phyloP scores from a whole-genome alignment of 768 basidiomycete species.

The Boletus sp. region DNA sequence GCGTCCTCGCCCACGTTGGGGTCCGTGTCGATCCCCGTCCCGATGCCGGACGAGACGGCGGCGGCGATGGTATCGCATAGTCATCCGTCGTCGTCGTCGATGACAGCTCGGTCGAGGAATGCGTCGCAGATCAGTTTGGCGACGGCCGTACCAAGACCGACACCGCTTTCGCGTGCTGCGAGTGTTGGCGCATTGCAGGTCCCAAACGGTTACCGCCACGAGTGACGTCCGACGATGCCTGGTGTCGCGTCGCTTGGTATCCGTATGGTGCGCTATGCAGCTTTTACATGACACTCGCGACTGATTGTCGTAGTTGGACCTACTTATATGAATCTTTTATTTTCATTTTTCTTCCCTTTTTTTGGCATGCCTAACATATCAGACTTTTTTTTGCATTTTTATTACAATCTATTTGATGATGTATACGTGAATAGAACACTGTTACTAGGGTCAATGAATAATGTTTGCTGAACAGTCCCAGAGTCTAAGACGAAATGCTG shows the following conservation, averaged over 20 bases:
- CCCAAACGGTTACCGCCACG: conserved; percentile 13
- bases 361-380: not conserved
- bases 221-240: not conserved
- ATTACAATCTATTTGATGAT: not conserved
- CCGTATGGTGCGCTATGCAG: too few species aligned
- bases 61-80: conserved; percentile 28
- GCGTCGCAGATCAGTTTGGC: conserved; percentile 63
- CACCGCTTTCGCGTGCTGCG: conserved; percentile 36
- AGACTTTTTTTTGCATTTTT: not conserved
- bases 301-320: too few species aligned
- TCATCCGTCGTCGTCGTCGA: conserved; percentile 42
- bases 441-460: too few species aligned
- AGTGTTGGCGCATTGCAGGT: conserved; percentile 21
- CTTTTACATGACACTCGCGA: not conserved
- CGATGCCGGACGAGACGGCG: conserved; percentile 13
- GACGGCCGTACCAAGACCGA: conserved; percentile 48
- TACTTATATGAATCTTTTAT: too few species aligned
- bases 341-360: not conserved
- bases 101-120: conserved; percentile 58
- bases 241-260: too few species aligned
- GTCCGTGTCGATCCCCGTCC: conserved; percentile 3
- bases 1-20: conserved; percentile 30
- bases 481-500: too few species aligned
- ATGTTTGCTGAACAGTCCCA: too few species aligned
- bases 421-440: not conserved